Evolutionary conservation across 2,329 filamentous ascomycete species (phyloP).

Genomic region (Lasiodiplodia citricola): DNA sequence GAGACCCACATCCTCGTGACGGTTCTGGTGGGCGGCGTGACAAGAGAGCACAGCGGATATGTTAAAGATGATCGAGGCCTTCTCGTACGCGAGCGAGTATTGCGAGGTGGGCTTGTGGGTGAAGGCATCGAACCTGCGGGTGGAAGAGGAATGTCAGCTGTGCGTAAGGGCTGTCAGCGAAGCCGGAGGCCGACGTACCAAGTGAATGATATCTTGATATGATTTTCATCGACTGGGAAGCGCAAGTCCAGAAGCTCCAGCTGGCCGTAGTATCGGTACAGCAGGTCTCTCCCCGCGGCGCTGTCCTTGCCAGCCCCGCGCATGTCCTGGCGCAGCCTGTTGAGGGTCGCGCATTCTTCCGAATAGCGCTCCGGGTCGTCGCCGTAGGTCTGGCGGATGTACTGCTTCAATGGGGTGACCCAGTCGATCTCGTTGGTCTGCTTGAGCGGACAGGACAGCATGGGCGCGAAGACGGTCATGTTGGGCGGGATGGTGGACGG

Average conservation of each 20-base stretch:
- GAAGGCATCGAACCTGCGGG: constrained; percentile 92
- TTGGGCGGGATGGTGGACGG: constrained; percentile 13
- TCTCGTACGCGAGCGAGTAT: constrained; percentile 96
- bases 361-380: constrained; percentile 96
- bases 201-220: constrained; percentile 98
- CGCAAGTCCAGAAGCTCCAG: constrained; percentile 91
- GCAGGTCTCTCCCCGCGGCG: constrained; percentile 86
- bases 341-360: constrained; percentile 93
- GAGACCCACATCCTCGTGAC: constrained; percentile 87
- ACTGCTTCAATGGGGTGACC: constrained; percentile 87
- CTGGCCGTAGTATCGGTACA: constrained; percentile 98
- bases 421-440: constrained; percentile 98
- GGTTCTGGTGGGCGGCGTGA: constrained; percentile 90
- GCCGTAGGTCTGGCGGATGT: constrained; percentile 92
- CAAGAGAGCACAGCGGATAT: constrained; percentile 96
- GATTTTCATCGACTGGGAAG: constrained; percentile 97
- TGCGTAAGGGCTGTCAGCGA: neutral
- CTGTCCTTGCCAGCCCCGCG: constrained; percentile 96
- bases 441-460: constrained; percentile 93
- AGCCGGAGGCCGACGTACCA: constrained; percentile 66
- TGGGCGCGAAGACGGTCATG: constrained; percentile 72
- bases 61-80: constrained; percentile 99
- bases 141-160: neutral
- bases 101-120: constrained; percentile 97
- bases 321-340: constrained; percentile 97